phyloP scores from a whole-genome alignment of 768 basidiomycete species.

The Suillus sp. region DNA sequence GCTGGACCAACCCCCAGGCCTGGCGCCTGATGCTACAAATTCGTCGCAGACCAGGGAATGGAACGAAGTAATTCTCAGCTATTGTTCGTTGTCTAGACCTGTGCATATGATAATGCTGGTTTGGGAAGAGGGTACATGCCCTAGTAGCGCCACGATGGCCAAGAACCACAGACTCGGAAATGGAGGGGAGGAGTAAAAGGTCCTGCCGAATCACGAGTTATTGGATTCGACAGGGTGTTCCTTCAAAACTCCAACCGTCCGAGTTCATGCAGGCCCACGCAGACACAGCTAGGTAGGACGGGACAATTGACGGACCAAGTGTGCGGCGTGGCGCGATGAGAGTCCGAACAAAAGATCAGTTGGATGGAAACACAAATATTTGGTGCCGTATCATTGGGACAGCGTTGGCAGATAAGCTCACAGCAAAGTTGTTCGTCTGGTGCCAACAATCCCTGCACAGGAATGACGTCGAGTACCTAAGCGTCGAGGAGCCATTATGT shows the following conservation, averaged over 20 bases:
- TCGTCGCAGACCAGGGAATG: conserved; percentile 1
- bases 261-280: background rate
- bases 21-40: background rate
- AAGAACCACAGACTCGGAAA: background rate
- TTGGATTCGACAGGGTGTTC: background rate
- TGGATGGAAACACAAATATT: background rate
- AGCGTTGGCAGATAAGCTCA: background rate
- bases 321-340: background rate
- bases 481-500: background rate
- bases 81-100: background rate
- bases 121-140: background rate
- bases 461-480: background rate
- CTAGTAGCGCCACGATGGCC: background rate
- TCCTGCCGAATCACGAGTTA: background rate
- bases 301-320: background rate
- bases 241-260: background rate
- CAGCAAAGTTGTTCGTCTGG: background rate
- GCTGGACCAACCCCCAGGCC: background rate
- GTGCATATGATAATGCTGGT: background rate
- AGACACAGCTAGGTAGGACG: background rate
- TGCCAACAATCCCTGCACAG: background rate
- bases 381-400: background rate
- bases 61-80: conserved; percentile 1
- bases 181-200: background rate
- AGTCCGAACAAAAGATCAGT: background rate